A percentile compares a stretch with the other conserved stretches of the same genome.
Conservation (phyloP, 1,284 basidiomycete species). For the Schizopora paradoxa region DNA sequence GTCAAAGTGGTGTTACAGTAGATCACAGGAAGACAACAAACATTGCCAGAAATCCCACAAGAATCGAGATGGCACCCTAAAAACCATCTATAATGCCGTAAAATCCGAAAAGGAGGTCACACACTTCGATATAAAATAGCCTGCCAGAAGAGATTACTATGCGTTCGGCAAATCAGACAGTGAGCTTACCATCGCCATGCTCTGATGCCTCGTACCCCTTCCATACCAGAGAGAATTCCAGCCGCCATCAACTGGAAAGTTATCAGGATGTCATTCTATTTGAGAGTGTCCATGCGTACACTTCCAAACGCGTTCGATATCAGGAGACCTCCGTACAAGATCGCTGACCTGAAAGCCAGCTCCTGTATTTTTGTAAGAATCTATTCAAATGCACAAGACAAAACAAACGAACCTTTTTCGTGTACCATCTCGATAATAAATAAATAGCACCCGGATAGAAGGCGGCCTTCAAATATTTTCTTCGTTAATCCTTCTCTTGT, state of each 20-base stretch:
- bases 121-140: constrained; percentile 27
- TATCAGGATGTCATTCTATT: constrained; percentile 19
- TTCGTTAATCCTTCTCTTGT: not conserved
- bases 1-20: not conserved
- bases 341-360: constrained; percentile 33
- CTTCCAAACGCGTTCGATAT: constrained; percentile 41
- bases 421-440: constrained; percentile 23
- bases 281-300: constrained; percentile 15
- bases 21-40: constrained; percentile 9
- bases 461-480: constrained; percentile 12
- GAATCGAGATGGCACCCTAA: constrained; percentile 19
- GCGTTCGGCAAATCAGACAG: not conserved
- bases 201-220: constrained; percentile 36
- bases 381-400: not conserved
- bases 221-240: constrained; percentile 42
- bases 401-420: constrained; percentile 16
- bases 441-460: constrained; percentile 23
- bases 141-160: constrained; percentile 7
- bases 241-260: constrained; percentile 29
- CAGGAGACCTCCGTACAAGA: constrained; percentile 35
- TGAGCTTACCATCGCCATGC: constrained; percentile 37
- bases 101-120: not conserved
- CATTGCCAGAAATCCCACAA: constrained; percentile 18
- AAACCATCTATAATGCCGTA: not conserved
- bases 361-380: constrained; percentile 17